phyloP scores from a whole-genome alignment of 169 alveolate genomes.

The Cryptosporidium ryanae region DNA sequence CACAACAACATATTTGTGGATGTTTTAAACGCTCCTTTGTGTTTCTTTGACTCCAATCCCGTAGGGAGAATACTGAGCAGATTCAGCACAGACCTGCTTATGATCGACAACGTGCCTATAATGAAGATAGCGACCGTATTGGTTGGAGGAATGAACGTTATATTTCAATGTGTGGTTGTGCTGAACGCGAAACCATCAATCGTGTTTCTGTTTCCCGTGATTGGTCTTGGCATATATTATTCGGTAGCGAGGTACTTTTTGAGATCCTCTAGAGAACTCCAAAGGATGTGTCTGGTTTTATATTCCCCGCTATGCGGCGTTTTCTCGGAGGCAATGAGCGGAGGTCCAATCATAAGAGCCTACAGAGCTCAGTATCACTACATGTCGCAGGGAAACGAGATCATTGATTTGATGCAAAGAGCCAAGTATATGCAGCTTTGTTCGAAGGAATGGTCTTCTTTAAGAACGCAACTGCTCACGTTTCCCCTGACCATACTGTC shows the following conservation, averaged over 20 bases:
- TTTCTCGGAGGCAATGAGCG: slow-evolving; percentile 74
- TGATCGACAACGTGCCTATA: slow-evolving; percentile 77
- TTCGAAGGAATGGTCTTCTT: slow-evolving; percentile 76
- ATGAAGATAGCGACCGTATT: slow-evolving; percentile 75
- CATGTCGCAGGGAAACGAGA: slow-evolving; percentile 66
- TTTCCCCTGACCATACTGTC: slow-evolving; percentile 76
- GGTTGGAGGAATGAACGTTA: slow-evolving; percentile 75
- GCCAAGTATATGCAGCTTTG: slow-evolving; percentile 68
- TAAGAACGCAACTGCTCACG: slow-evolving; percentile 79
- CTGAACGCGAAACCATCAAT: slow-evolving; percentile 66
- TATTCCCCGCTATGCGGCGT: slow-evolving; percentile 75
- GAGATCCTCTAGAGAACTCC: slow-evolving; percentile 78
- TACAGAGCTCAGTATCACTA: slow-evolving; percentile 60
- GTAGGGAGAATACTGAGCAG: slow-evolving; percentile 82
- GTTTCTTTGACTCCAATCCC: slow-evolving; percentile 82
- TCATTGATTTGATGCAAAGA: slow-evolving; percentile 59
- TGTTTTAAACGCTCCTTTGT: slow-evolving; percentile 78
- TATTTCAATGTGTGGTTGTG: slow-evolving; percentile 75
- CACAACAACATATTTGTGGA: slow-evolving; percentile 75
- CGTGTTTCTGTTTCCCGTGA: slow-evolving; percentile 74
- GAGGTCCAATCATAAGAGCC: slow-evolving; percentile 66
- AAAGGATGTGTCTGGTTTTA: slow-evolving; percentile 70
- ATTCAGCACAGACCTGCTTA: slow-evolving; percentile 79
- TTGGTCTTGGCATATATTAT: slow-evolving; percentile 73
- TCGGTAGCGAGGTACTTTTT: slow-evolving; percentile 77